Conservation (phyloP, 257 asterid genomes). For the Rauvolfia tetraphylla region DNA sequence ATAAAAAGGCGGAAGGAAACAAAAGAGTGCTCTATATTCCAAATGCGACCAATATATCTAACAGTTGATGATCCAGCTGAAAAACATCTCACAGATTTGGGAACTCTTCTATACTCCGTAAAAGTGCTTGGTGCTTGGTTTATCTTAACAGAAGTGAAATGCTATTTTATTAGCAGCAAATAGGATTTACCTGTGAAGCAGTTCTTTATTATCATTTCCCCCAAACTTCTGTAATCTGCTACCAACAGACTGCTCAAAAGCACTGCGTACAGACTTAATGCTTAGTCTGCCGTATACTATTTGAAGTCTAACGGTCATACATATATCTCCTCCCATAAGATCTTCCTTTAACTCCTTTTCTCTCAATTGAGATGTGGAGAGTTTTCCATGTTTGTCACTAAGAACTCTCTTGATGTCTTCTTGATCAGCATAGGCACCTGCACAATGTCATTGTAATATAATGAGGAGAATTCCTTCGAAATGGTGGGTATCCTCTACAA, state of each 20-base stretch:
- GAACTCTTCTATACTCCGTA: background rate
- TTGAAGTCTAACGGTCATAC: constrained; percentile 81
- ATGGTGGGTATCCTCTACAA: background rate
- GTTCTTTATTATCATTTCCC: constrained; percentile 59
- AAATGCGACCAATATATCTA: background rate
- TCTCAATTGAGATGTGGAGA: constrained; percentile 41
- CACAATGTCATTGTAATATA: background rate
- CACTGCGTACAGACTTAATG: constrained; percentile 65
- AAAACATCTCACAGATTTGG: background rate
- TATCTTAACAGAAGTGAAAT: background rate
- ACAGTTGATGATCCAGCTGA: background rate
- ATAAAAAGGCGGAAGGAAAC: background rate
- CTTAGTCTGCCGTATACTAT: constrained; percentile 82
- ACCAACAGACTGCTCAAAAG: constrained; percentile 84
- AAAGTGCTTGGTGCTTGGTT: background rate
- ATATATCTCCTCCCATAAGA: constrained; percentile 64
- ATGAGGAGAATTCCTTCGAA: background rate
- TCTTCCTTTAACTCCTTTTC: constrained; percentile 45
- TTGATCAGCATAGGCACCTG: constrained; percentile 89
- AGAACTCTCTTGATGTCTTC: constrained; percentile 47
- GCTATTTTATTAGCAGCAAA: background rate
- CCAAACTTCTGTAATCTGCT: constrained; percentile 60
- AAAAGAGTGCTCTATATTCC: background rate
- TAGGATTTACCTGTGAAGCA: constrained; percentile 59
- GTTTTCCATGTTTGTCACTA: constrained; percentile 49